A percentile compares a stretch with the other conserved stretches of the same genome.
Evolutionary conservation across 1,284 basidiomycete species (phyloP).

Genomic region (Microbotryum scabiosae): DNA sequence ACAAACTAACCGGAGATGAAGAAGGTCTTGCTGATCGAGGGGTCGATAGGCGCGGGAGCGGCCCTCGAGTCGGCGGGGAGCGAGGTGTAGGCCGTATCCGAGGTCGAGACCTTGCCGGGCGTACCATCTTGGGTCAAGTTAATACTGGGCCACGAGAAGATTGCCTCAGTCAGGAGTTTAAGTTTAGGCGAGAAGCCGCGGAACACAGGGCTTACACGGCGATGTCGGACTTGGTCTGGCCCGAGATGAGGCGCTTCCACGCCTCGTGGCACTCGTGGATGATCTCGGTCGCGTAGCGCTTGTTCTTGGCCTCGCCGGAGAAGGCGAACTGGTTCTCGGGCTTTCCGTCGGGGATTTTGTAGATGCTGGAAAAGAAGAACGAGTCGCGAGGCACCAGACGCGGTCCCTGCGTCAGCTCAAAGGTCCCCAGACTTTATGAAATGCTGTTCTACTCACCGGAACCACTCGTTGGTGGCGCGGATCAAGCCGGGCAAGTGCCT

Average conservation of each 20-base stretch:
- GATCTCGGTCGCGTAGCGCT: slow-evolving; percentile 95
- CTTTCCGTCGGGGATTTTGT: slow-evolving; percentile 96
- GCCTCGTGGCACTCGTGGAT: slow-evolving; percentile 98
- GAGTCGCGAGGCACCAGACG: slow-evolving; percentile 12
- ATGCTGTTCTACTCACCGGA: slow-evolving; percentile 53
- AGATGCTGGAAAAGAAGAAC: slow-evolving; percentile 55
- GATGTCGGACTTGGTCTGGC: slow-evolving; percentile 68
- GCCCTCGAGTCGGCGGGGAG: slow-evolving; percentile 72
- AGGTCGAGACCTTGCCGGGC: slow-evolving; percentile 56
- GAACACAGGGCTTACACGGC: slow-evolving; percentile 56
- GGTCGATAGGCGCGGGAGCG: slow-evolving; percentile 76
- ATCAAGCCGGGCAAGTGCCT: slow-evolving; percentile 93
- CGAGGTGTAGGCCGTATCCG: slow-evolving; percentile 56
- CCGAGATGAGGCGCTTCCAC: slow-evolving; percentile 86
- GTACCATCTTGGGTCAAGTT: slow-evolving; percentile 63
- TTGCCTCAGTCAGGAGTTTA: not conserved
- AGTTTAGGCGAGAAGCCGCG: not conserved
- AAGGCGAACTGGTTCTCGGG: slow-evolving; percentile 94
- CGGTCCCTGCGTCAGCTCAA: not conserved
- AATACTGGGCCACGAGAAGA: slow-evolving; percentile 45
- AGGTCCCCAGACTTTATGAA: not conserved
- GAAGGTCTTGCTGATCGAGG: slow-evolving; percentile 47
- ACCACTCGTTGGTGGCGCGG: slow-evolving; percentile 90
- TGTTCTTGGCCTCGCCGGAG: slow-evolving; percentile 97
- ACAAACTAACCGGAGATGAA: slow-evolving; percentile 9